These are phyloP conservation scores for Ramalina peruviana DNA, from an alignment of 495 filamentous ascomycete species.

Conservation along the genomic window DNA sequence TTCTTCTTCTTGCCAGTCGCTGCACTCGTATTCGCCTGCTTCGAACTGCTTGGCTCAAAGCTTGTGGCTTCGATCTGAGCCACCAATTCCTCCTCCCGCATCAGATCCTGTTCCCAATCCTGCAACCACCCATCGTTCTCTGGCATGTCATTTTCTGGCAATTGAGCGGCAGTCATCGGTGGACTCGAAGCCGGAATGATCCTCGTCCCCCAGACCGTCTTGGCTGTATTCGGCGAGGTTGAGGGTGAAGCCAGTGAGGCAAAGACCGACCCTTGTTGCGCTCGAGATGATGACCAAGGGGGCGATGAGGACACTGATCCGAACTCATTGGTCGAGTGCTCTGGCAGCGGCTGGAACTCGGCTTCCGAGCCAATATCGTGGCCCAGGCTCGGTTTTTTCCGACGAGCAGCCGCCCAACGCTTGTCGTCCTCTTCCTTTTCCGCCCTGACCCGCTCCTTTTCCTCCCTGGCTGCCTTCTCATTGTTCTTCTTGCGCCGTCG, in stretches of 20 bases:
- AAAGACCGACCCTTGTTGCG: slow-evolving; percentile 39
- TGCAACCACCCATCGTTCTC: slow-evolving; percentile 70
- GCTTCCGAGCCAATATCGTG: slow-evolving; percentile 32
- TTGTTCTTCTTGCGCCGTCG: slow-evolving; percentile 61
- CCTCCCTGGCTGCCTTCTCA: slow-evolving; percentile 81
- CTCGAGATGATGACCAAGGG: slow-evolving; percentile 34
- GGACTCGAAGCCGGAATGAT: slow-evolving; percentile 41
- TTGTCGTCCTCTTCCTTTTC: slow-evolving; percentile 68
- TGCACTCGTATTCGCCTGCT: slow-evolving; percentile 14
- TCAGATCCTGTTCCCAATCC: slow-evolving; percentile 56
- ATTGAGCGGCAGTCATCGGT: slow-evolving; percentile 17
- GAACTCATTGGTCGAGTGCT: slow-evolving; percentile 28
- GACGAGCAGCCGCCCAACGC: slow-evolving; percentile 39
- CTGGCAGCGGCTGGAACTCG: slow-evolving; percentile 54
- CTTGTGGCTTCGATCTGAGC: slow-evolving; percentile 26
- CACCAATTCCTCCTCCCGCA: slow-evolving; percentile 35
- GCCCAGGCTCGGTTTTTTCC: slow-evolving; percentile 28
- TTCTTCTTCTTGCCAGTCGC: slow-evolving; percentile 79
- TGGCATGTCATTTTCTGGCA: slow-evolving; percentile 22
- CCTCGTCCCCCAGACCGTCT: slow-evolving; percentile 81
- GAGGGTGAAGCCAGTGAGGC: slow-evolving; percentile 57
- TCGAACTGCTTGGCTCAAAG: slow-evolving; percentile 20
- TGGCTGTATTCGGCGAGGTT: slow-evolving; percentile 56
- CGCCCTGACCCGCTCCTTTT: slow-evolving; percentile 76
- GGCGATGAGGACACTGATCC: slow-evolving; percentile 38